A percentile compares a stretch with the other conserved stretches of the same genome.
phyloP scores from a whole-genome alignment of 2,329 filamentous ascomycete species.

The Xylariaceae sp. region DNA sequence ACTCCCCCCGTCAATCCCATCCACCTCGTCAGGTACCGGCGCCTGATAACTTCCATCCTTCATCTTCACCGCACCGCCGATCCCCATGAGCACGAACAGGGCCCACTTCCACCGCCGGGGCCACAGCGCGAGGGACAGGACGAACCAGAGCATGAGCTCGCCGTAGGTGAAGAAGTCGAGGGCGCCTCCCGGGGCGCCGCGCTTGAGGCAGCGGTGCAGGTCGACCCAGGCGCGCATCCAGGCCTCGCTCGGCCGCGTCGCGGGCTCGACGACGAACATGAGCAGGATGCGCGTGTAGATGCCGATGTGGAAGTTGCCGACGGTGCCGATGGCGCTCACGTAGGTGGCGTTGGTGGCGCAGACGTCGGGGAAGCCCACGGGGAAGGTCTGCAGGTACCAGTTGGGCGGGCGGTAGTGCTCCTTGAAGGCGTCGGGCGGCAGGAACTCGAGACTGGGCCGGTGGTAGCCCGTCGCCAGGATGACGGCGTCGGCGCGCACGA shows the following conservation, averaged over 20 bases:
- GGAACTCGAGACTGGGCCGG: conserved; percentile 63
- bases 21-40: no score
- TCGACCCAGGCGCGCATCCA: conserved; percentile 86
- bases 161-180: conserved; percentile 89
- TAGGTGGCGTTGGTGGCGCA: conserved; percentile 79
- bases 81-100: conserved; percentile 70
- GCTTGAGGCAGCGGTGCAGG: conserved; percentile 68
- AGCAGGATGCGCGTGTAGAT: conserved; percentile 81
- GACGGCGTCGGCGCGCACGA: conserved; percentile 66
- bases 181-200: conserved; percentile 60
- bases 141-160: conserved; percentile 79
- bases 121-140: conserved; percentile 70
- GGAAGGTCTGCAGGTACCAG: conserved; percentile 86
- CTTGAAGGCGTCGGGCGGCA: conserved; percentile 65
- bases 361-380: conserved; percentile 63
- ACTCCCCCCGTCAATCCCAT: no score
- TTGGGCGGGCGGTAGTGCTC: conserved; percentile 72
- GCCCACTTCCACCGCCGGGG: conserved; percentile 91
- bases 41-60: no score
- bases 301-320: conserved; percentile 83
- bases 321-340: conserved; percentile 69
- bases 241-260: conserved; percentile 61
- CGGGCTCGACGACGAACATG: conserved; percentile 76
- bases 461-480: conserved; percentile 80
- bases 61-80: conserved; percentile 58